Evolutionary conservation across 345 rosid genomes (phyloP), one percentile per base, ranked within the genome.

Genomic region (Melaleuca alternifolia): DNA sequence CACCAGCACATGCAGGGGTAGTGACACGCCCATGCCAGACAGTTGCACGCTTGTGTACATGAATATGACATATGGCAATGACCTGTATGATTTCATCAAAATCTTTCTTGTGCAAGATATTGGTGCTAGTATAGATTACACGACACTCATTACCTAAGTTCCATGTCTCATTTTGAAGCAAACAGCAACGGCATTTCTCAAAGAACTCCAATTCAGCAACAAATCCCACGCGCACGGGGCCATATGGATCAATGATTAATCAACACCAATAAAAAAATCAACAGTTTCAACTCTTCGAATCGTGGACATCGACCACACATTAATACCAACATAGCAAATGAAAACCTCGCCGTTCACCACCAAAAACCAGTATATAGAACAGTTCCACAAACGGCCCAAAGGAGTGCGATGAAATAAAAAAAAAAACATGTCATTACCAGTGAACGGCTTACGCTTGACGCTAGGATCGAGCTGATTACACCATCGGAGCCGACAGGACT

Each of bases 401-500:
- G 79, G 46, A 33, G 46, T n/a, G 71, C n/a, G 71, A n/a, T n/a
- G 26, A 59, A 41, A 4, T 8, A 65, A 16, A 16, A 65, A 71
- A 11, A 71, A 9, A 6, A 18, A 37, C 2, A 41, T 41, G 48
- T 30, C 26, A 51, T 83, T 89, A 95, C 96, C 96, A 83, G 94
- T 92, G 79, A 96, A 96, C 11, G 98, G 95, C 89, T 93, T 92
- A 87, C 95, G 94, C 89, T 93, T 93, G 85, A 96, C 91, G 56
- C 92, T 62, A 16, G 97, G 98, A 85, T 95, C 94, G 75, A 96
- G 98, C 95, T 95, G 98, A 90, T 96, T 96, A 92, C 96, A 96
- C 98, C 98, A 95, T 41, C 98, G 93, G 86, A 95, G 96, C 61
- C 98, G 96, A 62, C 98, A 94, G 51, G 98, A 96, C 91, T 94